Evolutionary conservation across 2,329 filamentous ascomycete species (phyloP).

Genomic region (Fusarium subglutinans): DNA sequence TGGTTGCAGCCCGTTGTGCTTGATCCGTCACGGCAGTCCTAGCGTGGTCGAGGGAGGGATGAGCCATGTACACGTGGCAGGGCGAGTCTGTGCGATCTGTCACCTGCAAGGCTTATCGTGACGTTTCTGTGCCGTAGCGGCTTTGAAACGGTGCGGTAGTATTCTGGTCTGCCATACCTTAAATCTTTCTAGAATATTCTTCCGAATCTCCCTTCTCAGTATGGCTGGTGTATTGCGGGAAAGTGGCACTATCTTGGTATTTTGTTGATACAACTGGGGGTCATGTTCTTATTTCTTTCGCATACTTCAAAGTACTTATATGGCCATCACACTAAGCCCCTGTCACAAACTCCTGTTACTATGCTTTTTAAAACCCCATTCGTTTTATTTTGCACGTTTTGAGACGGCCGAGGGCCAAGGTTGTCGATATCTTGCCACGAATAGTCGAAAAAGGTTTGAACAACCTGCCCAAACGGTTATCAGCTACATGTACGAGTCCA

Average conservation of each 20-base stretch:
- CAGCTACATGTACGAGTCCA: not conserved
- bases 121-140: not conserved
- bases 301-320: too few relatives aligned
- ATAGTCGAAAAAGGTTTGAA: not conserved
- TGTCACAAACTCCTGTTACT: too few relatives aligned
- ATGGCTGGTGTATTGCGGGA: accelerated
- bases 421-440: accelerated
- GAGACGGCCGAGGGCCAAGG: accelerated
- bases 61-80: not conserved
- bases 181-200: not conserved
- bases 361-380: too few relatives aligned
- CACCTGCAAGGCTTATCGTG: not conserved
- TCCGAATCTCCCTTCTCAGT: accelerated
- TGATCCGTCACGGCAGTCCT: not conserved
- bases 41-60: not conserved
- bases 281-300: too few relatives aligned
- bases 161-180: accelerated
- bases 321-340: too few relatives aligned
- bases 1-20: not conserved
- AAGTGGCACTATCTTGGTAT: not conserved
- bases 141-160: too few relatives aligned
- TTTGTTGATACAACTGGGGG: accelerated
- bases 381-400: not conserved
- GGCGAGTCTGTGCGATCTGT: not conserved
- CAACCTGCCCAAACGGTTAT: accelerated